Conservation (phyloP, 75 land plant species). For the Larix kaempferi region DNA sequence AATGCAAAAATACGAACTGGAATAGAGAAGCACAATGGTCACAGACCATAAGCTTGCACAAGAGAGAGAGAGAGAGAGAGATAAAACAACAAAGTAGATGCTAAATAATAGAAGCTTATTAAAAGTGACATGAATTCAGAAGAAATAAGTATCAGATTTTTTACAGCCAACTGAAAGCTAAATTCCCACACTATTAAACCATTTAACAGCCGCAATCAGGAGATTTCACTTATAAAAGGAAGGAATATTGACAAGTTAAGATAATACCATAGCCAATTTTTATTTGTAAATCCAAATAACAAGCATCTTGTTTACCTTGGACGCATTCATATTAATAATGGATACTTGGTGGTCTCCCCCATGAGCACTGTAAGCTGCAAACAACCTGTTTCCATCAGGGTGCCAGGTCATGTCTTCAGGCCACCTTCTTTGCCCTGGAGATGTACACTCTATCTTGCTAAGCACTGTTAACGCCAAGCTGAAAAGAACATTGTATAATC, state of each 20-base stretch:
- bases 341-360: constrained; percentile 21
- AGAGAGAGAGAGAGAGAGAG: neutral
- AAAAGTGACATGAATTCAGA: neutral
- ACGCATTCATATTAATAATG: constrained; percentile 8
- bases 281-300: neutral
- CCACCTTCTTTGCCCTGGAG: constrained; percentile 24
- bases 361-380: constrained; percentile 25
- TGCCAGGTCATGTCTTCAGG: constrained; percentile 28
- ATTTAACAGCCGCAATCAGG: neutral
- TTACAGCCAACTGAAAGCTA: neutral
- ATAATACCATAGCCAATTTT: too few relatives aligned
- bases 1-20: neutral
- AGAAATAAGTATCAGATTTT: neutral
- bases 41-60: neutral
- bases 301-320: neutral
- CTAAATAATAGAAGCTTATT: neutral
- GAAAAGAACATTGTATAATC: neutral
- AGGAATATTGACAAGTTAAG: neutral
- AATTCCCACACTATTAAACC: neutral
- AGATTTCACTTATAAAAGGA: neutral
- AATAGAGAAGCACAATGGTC: neutral
- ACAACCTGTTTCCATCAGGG: constrained; percentile 18
- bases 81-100: neutral
- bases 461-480: constrained; percentile 1
- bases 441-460: constrained; percentile 13